Evolutionary conservation across 768 basidiomycete genomes (phyloP).

Genomic region (Kwoniella botswanensis): DNA sequence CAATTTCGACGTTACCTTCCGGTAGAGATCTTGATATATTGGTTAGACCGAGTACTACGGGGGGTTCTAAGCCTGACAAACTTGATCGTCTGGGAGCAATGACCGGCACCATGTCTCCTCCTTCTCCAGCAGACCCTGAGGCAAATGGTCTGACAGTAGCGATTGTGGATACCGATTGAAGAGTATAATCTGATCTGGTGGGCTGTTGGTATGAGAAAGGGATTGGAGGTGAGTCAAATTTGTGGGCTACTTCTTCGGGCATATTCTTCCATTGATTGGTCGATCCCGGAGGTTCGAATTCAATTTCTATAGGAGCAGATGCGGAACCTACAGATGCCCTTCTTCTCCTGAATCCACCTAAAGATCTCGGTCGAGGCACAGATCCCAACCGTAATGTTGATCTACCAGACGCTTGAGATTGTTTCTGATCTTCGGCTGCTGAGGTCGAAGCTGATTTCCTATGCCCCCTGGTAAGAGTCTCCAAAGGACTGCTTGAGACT

Average conservation of each 20-base stretch:
- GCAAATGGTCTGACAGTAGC: conserved; percentile 38
- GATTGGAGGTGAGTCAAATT: conserved; percentile 24
- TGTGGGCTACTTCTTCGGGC: conserved; percentile 32
- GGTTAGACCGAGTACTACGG: conserved; percentile 21
- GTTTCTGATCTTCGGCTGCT: conserved; percentile 2
- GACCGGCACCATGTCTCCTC: conserved; percentile 1
- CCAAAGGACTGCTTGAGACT: background rate
- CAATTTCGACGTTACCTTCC: conserved; percentile 13
- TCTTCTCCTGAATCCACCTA: conserved; percentile 19
- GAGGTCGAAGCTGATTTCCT: conserved; percentile 13
- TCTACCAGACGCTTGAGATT: background rate
- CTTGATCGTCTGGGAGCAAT: conserved; percentile 29
- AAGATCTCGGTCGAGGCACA: conserved; percentile 5
- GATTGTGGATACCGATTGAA: conserved; percentile 42
- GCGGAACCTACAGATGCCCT: conserved; percentile 27
- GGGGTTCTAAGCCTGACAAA: conserved; percentile 7
- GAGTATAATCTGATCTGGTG: conserved; percentile 37
- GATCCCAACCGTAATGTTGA: conserved; percentile 5
- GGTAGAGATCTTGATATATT: conserved; percentile 14
- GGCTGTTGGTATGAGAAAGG: conserved; percentile 45
- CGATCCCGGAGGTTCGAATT: conserved; percentile 19
- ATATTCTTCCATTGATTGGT: conserved; percentile 35
- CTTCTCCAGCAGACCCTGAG: conserved; percentile 22
- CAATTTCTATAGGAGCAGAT: conserved; percentile 17
- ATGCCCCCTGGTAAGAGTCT: background rate